A percentile compares a stretch with the other conserved stretches of the same genome.
phyloP scores from a whole-genome alignment of 1,284 basidiomycete species.

The Anthracocystis walkeri region DNA sequence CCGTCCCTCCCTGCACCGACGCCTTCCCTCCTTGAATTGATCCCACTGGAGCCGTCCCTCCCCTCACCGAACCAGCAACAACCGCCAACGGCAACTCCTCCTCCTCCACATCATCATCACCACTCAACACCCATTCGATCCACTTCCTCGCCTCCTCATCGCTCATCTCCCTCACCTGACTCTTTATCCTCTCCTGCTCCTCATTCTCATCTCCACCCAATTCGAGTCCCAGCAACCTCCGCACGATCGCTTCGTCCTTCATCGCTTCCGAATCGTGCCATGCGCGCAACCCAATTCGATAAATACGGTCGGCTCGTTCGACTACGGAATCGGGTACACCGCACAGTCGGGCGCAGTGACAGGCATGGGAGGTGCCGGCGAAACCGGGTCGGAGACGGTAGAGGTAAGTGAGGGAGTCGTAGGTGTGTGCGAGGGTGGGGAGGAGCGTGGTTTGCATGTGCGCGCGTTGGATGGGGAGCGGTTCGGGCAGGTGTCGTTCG shows the following conservation, averaged over 20 bases:
- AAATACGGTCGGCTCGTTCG: conserved; percentile 31
- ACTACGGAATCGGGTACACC: conserved; percentile 44
- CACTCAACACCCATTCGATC: conserved; percentile 31
- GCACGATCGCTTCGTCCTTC: conserved; percentile 31
- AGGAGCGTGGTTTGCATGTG: conserved; percentile 52
- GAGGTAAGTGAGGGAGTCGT: conserved; percentile 39
- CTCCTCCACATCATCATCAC: not conserved
- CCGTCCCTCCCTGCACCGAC: not conserved
- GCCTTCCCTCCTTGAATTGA: too few species aligned
- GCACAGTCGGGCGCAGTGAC: conserved; percentile 47
- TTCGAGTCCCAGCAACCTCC: conserved; percentile 30
- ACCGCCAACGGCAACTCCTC: conserved; percentile 3
- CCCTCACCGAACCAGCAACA: not conserved
- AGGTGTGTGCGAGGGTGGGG: conserved; percentile 17
- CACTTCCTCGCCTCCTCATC: conserved; percentile 19
- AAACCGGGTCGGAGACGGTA: conserved; percentile 44
- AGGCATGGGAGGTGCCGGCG: conserved; percentile 35
- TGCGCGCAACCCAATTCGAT: conserved; percentile 12
- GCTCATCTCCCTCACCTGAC: not conserved
- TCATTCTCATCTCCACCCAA: conserved; percentile 14
- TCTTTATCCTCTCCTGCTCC: not conserved
- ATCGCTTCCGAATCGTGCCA: conserved; percentile 32
- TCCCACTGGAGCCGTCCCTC: not conserved
- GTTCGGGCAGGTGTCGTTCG: conserved; percentile 21
- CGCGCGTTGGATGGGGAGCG: conserved; percentile 34